A percentile compares a stretch with the other conserved stretches of the same genome.
phyloP scores from a whole-genome alignment of 148 eudicot genomes.

The Silene latifolia region DNA sequence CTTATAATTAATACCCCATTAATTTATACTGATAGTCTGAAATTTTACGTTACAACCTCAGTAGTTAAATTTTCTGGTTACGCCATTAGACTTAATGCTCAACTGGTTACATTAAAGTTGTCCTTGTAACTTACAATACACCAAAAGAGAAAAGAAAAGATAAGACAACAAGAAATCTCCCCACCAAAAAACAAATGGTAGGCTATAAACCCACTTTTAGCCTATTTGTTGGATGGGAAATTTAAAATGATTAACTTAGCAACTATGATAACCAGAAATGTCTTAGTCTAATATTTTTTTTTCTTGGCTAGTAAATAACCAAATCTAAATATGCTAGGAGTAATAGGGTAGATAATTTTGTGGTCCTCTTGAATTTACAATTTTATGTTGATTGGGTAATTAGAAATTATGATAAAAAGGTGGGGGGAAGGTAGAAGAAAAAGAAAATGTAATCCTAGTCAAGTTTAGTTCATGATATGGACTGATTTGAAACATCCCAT shows the following conservation, averaged over 20 bases:
- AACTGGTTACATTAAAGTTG: not conserved
- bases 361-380: conserved; percentile 13
- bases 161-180: too few relatives aligned
- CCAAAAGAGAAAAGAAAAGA: not conserved
- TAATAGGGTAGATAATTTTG: conserved; percentile 1
- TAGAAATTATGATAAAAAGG: not conserved
- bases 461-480: conserved; percentile 34
- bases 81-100: too few relatives aligned
- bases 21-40: too few relatives aligned
- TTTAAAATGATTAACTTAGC: not conserved
- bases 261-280: not conserved
- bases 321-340: not conserved
- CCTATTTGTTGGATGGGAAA: not conserved
- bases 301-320: conserved; percentile 10
- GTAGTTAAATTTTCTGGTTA: too few relatives aligned
- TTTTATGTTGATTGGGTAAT: conserved; percentile 14
- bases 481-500: conserved; percentile 31
- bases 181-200: not conserved
- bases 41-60: too few relatives aligned
- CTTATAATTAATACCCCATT: too few relatives aligned
- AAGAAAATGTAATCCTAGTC: conserved; percentile 8
- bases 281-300: not conserved
- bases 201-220: too few relatives aligned
- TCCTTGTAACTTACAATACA: not conserved
- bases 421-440: not conserved